Evolutionary conservation across 331 rosid species (phyloP), one percentile per base, ranked within the genome.

Genomic region (Quercus tomentella): DNA sequence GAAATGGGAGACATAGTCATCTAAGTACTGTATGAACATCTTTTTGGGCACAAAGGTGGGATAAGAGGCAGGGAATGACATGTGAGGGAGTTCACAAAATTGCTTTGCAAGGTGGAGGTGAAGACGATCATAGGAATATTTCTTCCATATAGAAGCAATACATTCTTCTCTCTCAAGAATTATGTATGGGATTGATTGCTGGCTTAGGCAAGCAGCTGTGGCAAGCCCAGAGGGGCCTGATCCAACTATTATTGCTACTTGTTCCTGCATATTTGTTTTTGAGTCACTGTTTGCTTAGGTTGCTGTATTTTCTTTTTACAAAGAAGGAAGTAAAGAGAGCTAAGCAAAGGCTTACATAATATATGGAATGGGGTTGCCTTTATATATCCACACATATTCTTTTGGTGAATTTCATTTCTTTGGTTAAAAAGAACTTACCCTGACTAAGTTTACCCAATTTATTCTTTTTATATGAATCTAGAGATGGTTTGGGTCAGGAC

Each of bases 211-310:
- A 0, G 88, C 89, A 0, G 94, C 92, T 1, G 79, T 12, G 17
- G 93, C 91, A 0, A 91, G 83, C 9, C 96, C 97, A 2, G 94
- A 89, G 0, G 94, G 89, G 26, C 97, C 97, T 1, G 89, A 94
- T 33, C 97, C 97, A 15, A 89, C 78, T 1, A 93, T 82, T 17
- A 93, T 84, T 10, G 66, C 88, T 2, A 54, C 2, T 7, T 72
- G 22, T 65, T 88, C 87, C 65, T 23, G 55, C 91, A 88, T 89
- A 51, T 12, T 49, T 49, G 4, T 49, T 49, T 49, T 49, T 11
- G 54, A 12, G 54, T 49, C 54, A 49, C 54, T 49, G 54, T 14
- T 49, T 12, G 54, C 54, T 49, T 4, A 49, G 54, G 15, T 49
- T 49, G 17, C 54, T 49, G 17, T 49, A 14, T 49, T 49, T 14